Base-by-base conservation (phyloP, 306 rosid genomes). In the Biancaea sappan region DNA sequence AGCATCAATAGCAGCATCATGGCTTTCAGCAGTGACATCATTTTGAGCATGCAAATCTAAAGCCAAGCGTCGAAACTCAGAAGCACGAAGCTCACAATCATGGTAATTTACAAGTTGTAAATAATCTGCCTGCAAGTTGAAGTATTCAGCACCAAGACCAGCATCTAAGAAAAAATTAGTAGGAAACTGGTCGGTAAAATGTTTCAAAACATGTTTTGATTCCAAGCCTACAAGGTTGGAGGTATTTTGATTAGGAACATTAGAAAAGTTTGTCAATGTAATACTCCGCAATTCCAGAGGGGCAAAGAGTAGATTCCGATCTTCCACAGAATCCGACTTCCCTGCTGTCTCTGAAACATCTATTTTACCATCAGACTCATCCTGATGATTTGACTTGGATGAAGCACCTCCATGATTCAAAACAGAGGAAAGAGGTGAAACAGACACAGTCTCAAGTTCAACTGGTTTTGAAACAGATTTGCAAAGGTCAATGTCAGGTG, bases 1-100 rank as follows among this genome's bases (percentile, higher is more conserved):
- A 79, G 98, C 96, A 87, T 91, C 97, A 75, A 93, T 80, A 48
- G 96, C 93, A 75, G 97, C 97, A 80, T 93, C 92, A 78, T 91
- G 98, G 82, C 96, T 86, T 87, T 91, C 98, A 79, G 73, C 76
- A 38, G 86, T 80, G 75, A 87, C 54, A 28, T 89, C 91, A 64
- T 71, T 86, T 70, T 86, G 92, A 66, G 96, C 88, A 79, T 89
- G 95, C 58, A 91, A 86, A 81, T 93, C 98, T 68, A 82, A 77
- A 69, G 98, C 97, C 85, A 93, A 74, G 47, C 84, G 91, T 53
- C 73, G 90, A 81, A 93, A 93, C 84, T 91, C 96, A 75, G 97
- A 91, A 73, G 98, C 97, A 65, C 87, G 92, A 57, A 79, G 84
- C 76, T 89, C 92, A 74, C 88, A 84, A 60, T 93, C 97, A 69